Evolutionary conservation across 2,329 filamentous ascomycete genomes (phyloP).

Genomic region (Cordyceps tenuipes): DNA sequence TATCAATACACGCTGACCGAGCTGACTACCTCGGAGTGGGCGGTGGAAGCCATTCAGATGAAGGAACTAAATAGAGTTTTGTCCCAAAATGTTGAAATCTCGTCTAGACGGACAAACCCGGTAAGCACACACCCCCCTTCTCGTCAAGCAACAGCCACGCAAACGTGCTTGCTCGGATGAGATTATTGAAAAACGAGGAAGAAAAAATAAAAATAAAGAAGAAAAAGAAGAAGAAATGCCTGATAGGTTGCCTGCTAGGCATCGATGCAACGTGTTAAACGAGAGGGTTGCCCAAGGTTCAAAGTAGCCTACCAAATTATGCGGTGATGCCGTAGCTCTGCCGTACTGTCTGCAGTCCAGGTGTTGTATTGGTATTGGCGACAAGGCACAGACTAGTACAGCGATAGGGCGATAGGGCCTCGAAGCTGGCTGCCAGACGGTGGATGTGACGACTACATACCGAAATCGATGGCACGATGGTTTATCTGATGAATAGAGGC

Average conservation of each 20-base stretch:
- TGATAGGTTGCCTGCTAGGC: not conserved
- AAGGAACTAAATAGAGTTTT: not conserved
- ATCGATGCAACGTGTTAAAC: not conserved
- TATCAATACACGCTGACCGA: not conserved
- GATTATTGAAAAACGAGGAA: not conserved
- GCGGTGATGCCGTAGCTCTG: too few relatives aligned
- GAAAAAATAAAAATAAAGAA: too few relatives aligned
- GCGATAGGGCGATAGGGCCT: not conserved
- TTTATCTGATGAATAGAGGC: not conserved
- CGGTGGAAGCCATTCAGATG: not conserved
- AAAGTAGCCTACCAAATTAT: too few relatives aligned
- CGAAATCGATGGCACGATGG: not conserved
- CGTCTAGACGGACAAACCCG: conserved; percentile 11
- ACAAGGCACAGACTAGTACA: too few relatives aligned
- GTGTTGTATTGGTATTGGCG: too few relatives aligned
- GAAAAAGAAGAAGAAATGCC: not conserved
- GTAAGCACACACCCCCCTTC: not conserved
- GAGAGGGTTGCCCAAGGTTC: not conserved
- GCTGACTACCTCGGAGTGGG: not conserved
- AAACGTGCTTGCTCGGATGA: not conserved
- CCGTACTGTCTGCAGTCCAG: too few relatives aligned
- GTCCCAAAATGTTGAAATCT: not conserved
- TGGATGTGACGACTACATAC: not conserved
- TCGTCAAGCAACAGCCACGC: not conserved
- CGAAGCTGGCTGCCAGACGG: not conserved